Evolutionary conservation across 768 basidiomycete genomes (phyloP).

Genomic region (Lepiota brunneoincarnata): DNA sequence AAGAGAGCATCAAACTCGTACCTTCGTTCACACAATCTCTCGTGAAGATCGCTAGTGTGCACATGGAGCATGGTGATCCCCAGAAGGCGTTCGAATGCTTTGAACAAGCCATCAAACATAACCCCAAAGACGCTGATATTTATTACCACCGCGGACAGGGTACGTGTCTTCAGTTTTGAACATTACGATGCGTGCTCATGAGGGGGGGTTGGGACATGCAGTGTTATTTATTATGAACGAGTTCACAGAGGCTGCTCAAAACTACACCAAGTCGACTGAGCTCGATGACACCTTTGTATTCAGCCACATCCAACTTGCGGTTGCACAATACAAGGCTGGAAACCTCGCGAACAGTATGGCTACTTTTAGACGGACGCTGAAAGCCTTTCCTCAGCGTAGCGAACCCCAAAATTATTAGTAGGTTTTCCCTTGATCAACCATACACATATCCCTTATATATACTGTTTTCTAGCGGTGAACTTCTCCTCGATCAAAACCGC

Average conservation of each 20-base stretch:
- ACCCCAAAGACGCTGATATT: conserved; percentile 88
- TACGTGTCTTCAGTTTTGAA: conserved; percentile 25
- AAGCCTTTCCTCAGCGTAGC: conserved; percentile 79
- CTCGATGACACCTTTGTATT: conserved; percentile 91
- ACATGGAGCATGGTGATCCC: conserved; percentile 93
- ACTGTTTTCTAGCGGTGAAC: conserved; percentile 68
- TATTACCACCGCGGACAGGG: conserved; percentile 99
- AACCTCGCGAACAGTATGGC: conserved; percentile 82
- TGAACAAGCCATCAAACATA: conserved; percentile 80
- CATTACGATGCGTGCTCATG: not conserved
- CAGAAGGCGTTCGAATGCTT: conserved; percentile 86
- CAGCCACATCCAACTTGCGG: conserved; percentile 95
- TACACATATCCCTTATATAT: not conserved
- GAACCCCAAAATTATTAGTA: conserved; percentile 97
- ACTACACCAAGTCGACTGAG: conserved; percentile 88
- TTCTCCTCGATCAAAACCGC: conserved; percentile 87
- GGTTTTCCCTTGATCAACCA: conserved; percentile 23
- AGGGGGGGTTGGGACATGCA: conserved; percentile 31
- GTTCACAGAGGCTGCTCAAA: conserved; percentile 79
- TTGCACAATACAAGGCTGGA: conserved; percentile 92
- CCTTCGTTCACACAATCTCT: conserved; percentile 80
- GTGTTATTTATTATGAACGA: conserved; percentile 96
- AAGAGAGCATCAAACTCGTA: conserved; percentile 66
- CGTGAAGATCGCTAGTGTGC: conserved; percentile 95
- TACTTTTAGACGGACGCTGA: conserved; percentile 83